Evolutionary conservation across 352 stramenopile species (phyloP), one percentile per base, ranked within the genome.

Genomic region (Elongisporangium prolatum): DNA sequence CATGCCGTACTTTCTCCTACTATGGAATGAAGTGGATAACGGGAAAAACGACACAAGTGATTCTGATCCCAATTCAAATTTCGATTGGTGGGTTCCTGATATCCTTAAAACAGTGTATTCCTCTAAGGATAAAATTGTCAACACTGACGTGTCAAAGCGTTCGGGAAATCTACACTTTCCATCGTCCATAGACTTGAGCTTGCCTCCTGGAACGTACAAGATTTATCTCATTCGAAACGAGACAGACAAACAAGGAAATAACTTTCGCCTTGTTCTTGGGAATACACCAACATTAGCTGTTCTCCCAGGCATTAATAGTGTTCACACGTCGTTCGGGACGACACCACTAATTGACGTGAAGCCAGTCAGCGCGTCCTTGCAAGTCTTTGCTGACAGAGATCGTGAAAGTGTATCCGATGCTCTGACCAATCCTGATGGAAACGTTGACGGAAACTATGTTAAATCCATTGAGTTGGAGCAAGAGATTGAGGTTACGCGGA

Each of bases 271-370:
- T 1, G 56, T 69, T 7, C 54, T 86, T 0, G 72, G 69, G 1
- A 65, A 3, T 4, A 79, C 74, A 0, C 21, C 51, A 4, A 52
- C 56, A 8, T 63, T 86, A 4, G 62, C 66, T 11, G 74, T 86
- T 0, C 57, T 80, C 2, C 74, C 75, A n/a, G 74, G 67, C 3
- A 22, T 74, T 9, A 86, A 86, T 48, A 71, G 76, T 25, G 72
- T 80, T 14, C 72, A 86, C 62, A 86, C 76, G 0, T 71, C 73
- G 17, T 84, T 86, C 50, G 76, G 76, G 9, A 83, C 76, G 10
- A 86, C 76, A 14, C 69, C 76, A 0, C 51, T 86, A n/a, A 72
- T 86, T 17, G 76, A 84, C 38, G 68, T 86, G 13, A 80, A 82
- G 54, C 57, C 74, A 1, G 40, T 81, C 5, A 72, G 64, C 55